Conservation (phyloP, 1,139 yeast genomes). For the Keqinozyma sinolaborantium region DNA sequence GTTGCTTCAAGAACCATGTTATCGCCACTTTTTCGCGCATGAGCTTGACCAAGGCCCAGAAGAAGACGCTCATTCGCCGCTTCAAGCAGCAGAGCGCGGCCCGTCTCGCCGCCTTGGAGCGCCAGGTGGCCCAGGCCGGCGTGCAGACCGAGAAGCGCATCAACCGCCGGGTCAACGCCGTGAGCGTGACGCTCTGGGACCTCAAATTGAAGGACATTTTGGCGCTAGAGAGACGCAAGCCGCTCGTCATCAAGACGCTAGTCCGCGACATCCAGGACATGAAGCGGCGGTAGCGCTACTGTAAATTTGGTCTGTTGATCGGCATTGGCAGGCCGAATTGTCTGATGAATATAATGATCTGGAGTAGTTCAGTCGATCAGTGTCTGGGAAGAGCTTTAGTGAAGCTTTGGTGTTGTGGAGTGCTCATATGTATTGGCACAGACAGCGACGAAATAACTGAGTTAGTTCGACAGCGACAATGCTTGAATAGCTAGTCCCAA, state of each 20-base stretch:
- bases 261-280: slow-evolving; percentile 25
- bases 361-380: too few species aligned
- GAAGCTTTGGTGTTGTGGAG: too few species aligned
- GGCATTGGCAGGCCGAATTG: too few species aligned
- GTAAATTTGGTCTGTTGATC: too few species aligned
- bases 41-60: slow-evolving; percentile 25
- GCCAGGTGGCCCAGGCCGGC: slow-evolving; percentile 3
- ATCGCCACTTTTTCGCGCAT: slow-evolving; percentile 5
- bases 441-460: too few species aligned
- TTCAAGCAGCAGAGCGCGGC: slow-evolving; percentile 19
- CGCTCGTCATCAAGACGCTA: slow-evolving; percentile 25
- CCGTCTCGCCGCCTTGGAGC: slow-evolving; percentile 14
- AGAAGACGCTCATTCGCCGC: slow-evolving; percentile 28
- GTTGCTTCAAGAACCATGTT: slow-evolving; percentile 93
- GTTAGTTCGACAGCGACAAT: too few species aligned
- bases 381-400: too few species aligned
- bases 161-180: slow-evolving; percentile 33
- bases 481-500: too few species aligned
- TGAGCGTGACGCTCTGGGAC: slow-evolving; percentile 39
- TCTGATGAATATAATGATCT: too few species aligned
- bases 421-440: too few species aligned
- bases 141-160: slow-evolving; percentile 17
- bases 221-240: slow-evolving; percentile 40
- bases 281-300: too few species aligned
- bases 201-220: slow-evolving; percentile 36